phyloP scores from a whole-genome alignment of 192 early-diverging fungal species.

The Chytriomyces confervae region DNA sequence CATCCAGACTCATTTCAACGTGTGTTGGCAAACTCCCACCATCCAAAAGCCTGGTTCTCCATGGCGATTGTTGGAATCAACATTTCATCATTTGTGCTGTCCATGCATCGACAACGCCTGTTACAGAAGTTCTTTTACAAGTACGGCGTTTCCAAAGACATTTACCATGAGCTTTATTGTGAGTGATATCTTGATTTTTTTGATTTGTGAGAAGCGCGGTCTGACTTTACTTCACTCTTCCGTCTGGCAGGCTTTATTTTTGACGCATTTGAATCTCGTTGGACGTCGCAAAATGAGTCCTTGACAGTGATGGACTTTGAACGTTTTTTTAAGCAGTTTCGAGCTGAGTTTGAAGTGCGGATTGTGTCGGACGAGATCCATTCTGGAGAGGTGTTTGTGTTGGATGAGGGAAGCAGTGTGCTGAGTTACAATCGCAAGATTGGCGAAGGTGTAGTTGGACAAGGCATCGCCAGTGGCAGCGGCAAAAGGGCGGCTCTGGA shows the following conservation, averaged over 20 bases:
- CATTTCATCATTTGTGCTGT: conserved; percentile 70
- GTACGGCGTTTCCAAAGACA: conserved; percentile 59
- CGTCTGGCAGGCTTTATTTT: conserved; percentile 65
- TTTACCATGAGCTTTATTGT: conserved; percentile 80
- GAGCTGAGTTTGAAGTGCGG: conserved; percentile 55
- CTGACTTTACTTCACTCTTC: neutral
- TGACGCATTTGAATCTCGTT: conserved; percentile 67
- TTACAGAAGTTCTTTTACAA: conserved; percentile 69
- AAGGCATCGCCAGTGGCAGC: too few relatives aligned
- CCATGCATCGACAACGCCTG: conserved; percentile 63
- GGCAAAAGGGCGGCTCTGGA: too few relatives aligned
- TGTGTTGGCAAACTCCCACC: conserved; percentile 65
- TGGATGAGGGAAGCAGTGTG: too few relatives aligned
- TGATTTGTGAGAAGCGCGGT: neutral
- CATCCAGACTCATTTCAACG: conserved; percentile 60
- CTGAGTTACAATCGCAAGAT: too few relatives aligned
- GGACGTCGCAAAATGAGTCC: conserved; percentile 58
- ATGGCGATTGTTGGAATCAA: conserved; percentile 83
- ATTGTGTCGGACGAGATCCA: conserved; percentile 16
- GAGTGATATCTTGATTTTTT: conserved; percentile 38
- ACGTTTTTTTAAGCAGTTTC: conserved; percentile 66
- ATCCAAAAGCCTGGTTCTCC: conserved; percentile 65
- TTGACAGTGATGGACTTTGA: conserved; percentile 78
- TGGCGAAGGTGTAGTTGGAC: too few relatives aligned
- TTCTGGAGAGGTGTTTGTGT: too few relatives aligned